phyloP scores from a whole-genome alignment of 1,284 basidiomycete species.

The Malassezia arunalokei region DNA sequence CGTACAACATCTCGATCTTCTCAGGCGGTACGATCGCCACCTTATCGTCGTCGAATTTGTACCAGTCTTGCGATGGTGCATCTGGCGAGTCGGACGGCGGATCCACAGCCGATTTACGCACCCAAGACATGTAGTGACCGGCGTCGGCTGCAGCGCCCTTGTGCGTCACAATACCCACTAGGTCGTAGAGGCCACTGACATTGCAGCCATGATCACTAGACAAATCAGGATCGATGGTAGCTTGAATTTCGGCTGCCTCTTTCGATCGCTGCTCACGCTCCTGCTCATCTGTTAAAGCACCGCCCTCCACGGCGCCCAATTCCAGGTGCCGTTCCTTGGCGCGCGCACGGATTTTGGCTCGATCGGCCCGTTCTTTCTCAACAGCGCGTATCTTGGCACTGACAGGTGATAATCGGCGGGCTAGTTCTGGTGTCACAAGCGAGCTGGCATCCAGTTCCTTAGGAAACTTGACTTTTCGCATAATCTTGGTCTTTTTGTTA shows the following conservation, averaged over 20 bases:
- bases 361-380: slow-evolving; percentile 70
- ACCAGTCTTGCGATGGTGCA: slow-evolving; percentile 36
- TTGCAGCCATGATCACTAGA: slow-evolving; percentile 62
- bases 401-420: slow-evolving; percentile 58
- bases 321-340: slow-evolving; percentile 51
- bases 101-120: slow-evolving; percentile 42
- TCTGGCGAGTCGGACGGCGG: slow-evolving; percentile 5
- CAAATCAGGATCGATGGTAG: slow-evolving; percentile 57
- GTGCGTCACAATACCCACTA: slow-evolving; percentile 88
- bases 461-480: slow-evolving; percentile 86
- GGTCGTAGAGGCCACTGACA: slow-evolving; percentile 66
- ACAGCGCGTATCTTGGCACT: slow-evolving; percentile 63
- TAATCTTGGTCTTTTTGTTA: slow-evolving; percentile 54
- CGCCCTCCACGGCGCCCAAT: slow-evolving; percentile 48
- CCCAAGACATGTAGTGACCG: slow-evolving; percentile 85
- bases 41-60: slow-evolving; percentile 44
- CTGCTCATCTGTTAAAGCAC: slow-evolving; percentile 54
- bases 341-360: slow-evolving; percentile 67
- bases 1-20: slow-evolving; percentile 36
- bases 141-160: slow-evolving; percentile 88
- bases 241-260: slow-evolving; percentile 26
- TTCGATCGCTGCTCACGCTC: slow-evolving; percentile 52
- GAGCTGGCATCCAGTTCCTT: slow-evolving; percentile 73
- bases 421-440: slow-evolving; percentile 66
- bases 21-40: slow-evolving; percentile 31